A percentile compares a stretch with the other conserved stretches of the same genome.
phyloP scores from a whole-genome alignment of 2,329 filamentous ascomycete species.

The Chaetothyriales sp. region DNA sequence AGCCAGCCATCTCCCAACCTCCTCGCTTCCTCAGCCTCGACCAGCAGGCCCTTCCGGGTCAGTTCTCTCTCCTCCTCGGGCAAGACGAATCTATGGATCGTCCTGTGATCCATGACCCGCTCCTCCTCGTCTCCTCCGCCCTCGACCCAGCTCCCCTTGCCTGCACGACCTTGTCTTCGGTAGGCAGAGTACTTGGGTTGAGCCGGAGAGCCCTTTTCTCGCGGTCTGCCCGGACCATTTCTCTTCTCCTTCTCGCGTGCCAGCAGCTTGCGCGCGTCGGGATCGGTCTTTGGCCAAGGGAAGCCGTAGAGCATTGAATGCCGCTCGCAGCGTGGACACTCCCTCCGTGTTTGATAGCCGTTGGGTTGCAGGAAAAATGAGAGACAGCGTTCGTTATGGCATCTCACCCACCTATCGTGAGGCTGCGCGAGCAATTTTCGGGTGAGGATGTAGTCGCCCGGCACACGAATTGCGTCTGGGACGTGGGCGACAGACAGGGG shows the following conservation, averaged over 20 bases:
- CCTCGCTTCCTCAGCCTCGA: slow-evolving; percentile 14
- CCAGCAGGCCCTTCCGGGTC: slow-evolving; percentile 13
- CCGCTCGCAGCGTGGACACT: slow-evolving; percentile 84
- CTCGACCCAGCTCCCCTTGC: slow-evolving; percentile 18
- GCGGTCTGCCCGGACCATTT: slow-evolving; percentile 5
- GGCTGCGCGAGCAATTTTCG: slow-evolving; percentile 60
- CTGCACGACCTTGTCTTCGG: slow-evolving; percentile 14
- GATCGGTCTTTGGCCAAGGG: slow-evolving; percentile 90
- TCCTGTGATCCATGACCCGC: slow-evolving; percentile 68
- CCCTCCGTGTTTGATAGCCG: slow-evolving; percentile 70
- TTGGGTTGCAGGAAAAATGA: slow-evolving; percentile 76
- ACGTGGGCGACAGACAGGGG: slow-evolving; percentile 12
- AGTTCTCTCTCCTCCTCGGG: slow-evolving; percentile 49
- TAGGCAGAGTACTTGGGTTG: slow-evolving; percentile 14
- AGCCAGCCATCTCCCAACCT: slow-evolving; percentile 12
- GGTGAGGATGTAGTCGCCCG: slow-evolving; percentile 74
- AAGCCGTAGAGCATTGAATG: slow-evolving; percentile 94
- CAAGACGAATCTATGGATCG: slow-evolving; percentile 69
- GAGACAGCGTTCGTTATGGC: slow-evolving; percentile 56
- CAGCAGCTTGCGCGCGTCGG: slow-evolving; percentile 30
- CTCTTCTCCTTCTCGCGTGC: slow-evolving; percentile 8
- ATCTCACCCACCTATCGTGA: slow-evolving; percentile 74
- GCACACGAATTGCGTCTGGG: slow-evolving; percentile 37
- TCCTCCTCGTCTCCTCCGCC: slow-evolving; percentile 51
- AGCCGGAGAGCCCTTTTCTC: slow-evolving; percentile 6